Conservation (phyloP, 495 filamentous ascomycete species). For the Podospora appendiculata region DNA sequence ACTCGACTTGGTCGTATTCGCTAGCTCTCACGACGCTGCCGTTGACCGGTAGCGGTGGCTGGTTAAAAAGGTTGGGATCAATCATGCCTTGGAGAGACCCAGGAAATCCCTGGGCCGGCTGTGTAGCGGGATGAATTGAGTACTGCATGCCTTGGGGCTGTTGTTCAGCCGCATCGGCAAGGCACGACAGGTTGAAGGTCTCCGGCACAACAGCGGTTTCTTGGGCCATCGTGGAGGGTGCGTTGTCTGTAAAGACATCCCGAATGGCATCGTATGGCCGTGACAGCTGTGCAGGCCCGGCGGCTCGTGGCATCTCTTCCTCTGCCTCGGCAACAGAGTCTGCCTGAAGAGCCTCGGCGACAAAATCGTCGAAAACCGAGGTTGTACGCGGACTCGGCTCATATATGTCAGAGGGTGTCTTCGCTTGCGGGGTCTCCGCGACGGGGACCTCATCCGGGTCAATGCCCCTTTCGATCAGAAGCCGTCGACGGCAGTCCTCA, state of each 20-base stretch:
- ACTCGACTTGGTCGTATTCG: neutral
- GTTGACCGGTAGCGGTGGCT: neutral
- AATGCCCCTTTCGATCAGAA: constrained; percentile 14
- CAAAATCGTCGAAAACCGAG: constrained; percentile 11
- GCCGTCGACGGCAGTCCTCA: constrained; percentile 18
- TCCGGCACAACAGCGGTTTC: constrained; percentile 1
- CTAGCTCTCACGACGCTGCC: too few relatives aligned
- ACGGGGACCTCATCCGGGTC: constrained; percentile 13
- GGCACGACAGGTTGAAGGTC: constrained; percentile 16
- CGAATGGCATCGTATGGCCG: constrained; percentile 42
- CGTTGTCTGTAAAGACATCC: constrained; percentile 34
- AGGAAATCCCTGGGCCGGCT: neutral
- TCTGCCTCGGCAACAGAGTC: constrained; percentile 17
- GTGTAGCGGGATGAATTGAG: neutral
- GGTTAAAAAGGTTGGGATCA: neutral
- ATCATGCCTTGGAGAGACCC: neutral
- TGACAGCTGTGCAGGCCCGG: constrained; percentile 18
- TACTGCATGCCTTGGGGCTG: neutral
- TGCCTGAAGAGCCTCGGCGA: constrained; percentile 10
- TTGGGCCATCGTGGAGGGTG: constrained; percentile 4
- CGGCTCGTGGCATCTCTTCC: constrained; percentile 10
- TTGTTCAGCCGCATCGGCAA: constrained; percentile 22
- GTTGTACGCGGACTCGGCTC: too few relatives aligned
- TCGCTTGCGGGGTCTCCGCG: too few relatives aligned
- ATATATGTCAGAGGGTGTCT: too few relatives aligned